Conservation (phyloP, 2,329 filamentous ascomycete species). For the Fusarium bulbicola region DNA sequence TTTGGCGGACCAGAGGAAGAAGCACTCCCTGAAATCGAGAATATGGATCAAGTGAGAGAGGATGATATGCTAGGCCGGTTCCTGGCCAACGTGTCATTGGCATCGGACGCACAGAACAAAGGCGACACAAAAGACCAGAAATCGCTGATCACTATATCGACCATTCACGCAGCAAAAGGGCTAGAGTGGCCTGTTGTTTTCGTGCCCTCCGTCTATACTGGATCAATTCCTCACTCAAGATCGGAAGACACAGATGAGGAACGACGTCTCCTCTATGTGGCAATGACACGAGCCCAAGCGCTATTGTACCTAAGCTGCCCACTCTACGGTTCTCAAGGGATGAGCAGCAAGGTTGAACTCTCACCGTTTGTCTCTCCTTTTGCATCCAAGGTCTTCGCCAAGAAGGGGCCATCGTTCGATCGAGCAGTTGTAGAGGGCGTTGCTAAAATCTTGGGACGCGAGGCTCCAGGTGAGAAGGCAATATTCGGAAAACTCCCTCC, state of each 20-base stretch:
- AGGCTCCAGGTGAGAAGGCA: constrained; percentile 63
- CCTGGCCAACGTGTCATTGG: constrained; percentile 89
- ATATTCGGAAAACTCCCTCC: constrained; percentile 63
- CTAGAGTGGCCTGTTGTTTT: constrained; percentile 97
- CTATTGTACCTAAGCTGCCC: constrained; percentile 88
- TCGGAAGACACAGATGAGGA: constrained; percentile 90
- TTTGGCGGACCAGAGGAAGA: constrained; percentile 60
- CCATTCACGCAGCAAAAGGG: constrained; percentile 95
- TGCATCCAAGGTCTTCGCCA: constrained; percentile 54
- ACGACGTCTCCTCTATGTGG: constrained; percentile 88
- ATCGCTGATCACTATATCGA: constrained; percentile 85
- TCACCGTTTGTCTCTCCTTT: constrained; percentile 75
- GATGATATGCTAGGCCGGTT: constrained; percentile 75
- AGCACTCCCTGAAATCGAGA: constrained; percentile 73
- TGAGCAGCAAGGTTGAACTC: constrained; percentile 67
- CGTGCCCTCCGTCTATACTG: constrained; percentile 87
- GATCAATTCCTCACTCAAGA: constrained; percentile 88
- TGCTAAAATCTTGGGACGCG: constrained; percentile 74
- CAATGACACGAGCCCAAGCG: constrained; percentile 92
- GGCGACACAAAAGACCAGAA: constrained; percentile 65
- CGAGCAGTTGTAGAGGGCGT: constrained; percentile 70
- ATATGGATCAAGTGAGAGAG: constrained; percentile 73
- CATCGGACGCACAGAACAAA: constrained; percentile 77
- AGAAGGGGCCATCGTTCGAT: constrained; percentile 76
- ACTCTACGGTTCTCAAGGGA: constrained; percentile 68